Evolutionary conservation across 192 early-diverging fungal genomes (phyloP).

Genomic region (Backusella tarrabulga): DNA sequence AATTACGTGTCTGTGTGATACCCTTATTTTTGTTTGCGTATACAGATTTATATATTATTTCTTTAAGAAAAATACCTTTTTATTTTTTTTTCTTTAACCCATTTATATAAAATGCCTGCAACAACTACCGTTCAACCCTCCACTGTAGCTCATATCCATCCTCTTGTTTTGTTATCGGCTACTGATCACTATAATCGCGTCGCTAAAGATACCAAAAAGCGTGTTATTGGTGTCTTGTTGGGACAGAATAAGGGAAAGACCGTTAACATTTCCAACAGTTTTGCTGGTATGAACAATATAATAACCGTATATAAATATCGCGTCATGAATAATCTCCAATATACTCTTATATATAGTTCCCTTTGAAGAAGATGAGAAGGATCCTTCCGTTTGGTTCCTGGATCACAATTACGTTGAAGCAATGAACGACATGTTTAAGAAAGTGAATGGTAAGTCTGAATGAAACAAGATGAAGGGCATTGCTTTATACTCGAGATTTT

Average conservation of each 20-base stretch:
- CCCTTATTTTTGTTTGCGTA: background rate
- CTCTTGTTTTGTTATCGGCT: constrained; percentile 96
- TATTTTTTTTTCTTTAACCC: background rate
- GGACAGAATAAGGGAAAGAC: constrained; percentile 85
- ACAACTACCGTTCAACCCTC: constrained; percentile 46
- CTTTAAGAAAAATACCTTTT: background rate
- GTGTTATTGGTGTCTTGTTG: constrained; percentile 94
- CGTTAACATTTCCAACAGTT: constrained; percentile 97
- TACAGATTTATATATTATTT: background rate
- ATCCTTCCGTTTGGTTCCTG: constrained; percentile 96
- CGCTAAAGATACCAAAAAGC: constrained; percentile 91
- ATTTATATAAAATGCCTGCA: constrained; percentile 32
- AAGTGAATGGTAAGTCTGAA: constrained; percentile 85
- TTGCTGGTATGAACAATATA: constrained; percentile 70
- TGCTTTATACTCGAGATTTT: background rate
- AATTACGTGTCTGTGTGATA: constrained; percentile 6
- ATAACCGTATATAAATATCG: background rate
- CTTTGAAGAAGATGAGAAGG: constrained; percentile 99
- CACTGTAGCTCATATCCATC: constrained; percentile 85
- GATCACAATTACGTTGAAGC: constrained; percentile 99
- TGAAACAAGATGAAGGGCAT: background rate
- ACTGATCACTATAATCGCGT: constrained; percentile 99
- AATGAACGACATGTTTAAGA: constrained; percentile 99
- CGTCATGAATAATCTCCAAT: background rate
- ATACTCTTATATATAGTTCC: constrained; percentile 65